A percentile compares a stretch with the other conserved stretches of the same genome.
Evolutionary conservation across 306 rosid species (phyloP).

Genomic region (Myrica gale): DNA sequence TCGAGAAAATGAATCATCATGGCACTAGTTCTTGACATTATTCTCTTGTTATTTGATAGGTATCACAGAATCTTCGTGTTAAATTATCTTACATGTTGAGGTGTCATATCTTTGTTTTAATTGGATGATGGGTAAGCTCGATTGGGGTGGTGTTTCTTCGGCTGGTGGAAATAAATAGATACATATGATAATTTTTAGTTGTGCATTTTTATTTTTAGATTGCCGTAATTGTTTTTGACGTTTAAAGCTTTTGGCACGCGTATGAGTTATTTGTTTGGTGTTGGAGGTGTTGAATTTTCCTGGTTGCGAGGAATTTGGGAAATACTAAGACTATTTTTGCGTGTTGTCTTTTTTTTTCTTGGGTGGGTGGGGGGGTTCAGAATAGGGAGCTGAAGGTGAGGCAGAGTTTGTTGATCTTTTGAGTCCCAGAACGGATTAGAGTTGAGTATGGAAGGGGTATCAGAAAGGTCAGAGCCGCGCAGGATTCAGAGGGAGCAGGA

Average conservation of each 20-base stretch:
- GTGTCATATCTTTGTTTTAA: background rate
- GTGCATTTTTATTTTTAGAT: background rate
- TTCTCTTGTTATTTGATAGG: background rate
- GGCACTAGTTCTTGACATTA: background rate
- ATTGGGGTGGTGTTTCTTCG: background rate
- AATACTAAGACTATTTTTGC: background rate
- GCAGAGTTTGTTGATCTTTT: constrained; percentile 4
- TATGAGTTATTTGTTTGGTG: background rate
- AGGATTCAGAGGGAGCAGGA: constrained; percentile 66
- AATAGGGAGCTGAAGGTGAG: background rate
- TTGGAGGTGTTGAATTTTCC: background rate
- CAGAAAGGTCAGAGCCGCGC: constrained; percentile 39
- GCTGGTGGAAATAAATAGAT: background rate
- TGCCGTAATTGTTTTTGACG: background rate
- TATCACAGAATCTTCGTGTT: background rate
- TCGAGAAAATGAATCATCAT: background rate
- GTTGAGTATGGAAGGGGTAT: constrained; percentile 42
- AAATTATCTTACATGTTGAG: background rate
- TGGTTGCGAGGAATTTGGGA: background rate
- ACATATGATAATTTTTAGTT: background rate
- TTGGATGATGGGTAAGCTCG: background rate
- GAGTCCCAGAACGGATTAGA: constrained; percentile 7
- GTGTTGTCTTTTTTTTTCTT: background rate
- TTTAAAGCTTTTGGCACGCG: background rate
- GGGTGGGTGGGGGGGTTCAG: background rate